Base-by-base conservation (phyloP, 2,329 filamentous ascomycete genomes). In the Hysterium pulicare region DNA sequence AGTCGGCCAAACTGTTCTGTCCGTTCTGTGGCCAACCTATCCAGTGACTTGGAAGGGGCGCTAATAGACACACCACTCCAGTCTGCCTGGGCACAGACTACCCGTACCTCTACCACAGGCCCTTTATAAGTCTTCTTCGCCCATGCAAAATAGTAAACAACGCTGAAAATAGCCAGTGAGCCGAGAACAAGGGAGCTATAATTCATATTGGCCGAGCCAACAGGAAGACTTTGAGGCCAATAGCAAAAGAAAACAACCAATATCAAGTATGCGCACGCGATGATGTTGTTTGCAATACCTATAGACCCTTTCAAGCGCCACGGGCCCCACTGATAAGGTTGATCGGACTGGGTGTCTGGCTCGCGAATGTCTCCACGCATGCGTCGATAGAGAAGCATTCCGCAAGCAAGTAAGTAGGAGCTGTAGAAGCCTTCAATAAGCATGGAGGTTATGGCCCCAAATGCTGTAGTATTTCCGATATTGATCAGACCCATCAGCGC, bases 401-500 rank as follows among this genome's bases (percentile, higher is more conserved):
- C 17, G 22, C n/a, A 23, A 7, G 15, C 23, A 13, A 41, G n/a
- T 5, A 34, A 23, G 13, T 34, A 41, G n/a, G 38, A 41, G 23
- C 15, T 3, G 30, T 41, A 41, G 8, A 41, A 20, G 30, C 38
- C 28, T 5, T 22, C 17, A 11, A 41, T 23, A 13, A 8, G 4
- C 2, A 41, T 28, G 3, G 19, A 23, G 19, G 34, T 30, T 3
- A 41, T 17, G 19, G 5, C 23, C 7, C 34, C 34, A 19, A 41
- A 41, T 3, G 38, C 38, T 3, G 23, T 11, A 11, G 56, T 44
- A 2, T 67, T 71, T 26, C 69, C 71, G 44, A 75, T 64, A 46
- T 72, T 72, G 59, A 75, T 71, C 19, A 74, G 54, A 1, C 64
- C 64, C 23, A 74, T 59, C 7, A 72, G 56, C 10, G 60, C 47